These are phyloP conservation scores for Claviceps arundinis DNA, from an alignment of 2,329 filamentous ascomycete species.

Conservation along the genomic window DNA sequence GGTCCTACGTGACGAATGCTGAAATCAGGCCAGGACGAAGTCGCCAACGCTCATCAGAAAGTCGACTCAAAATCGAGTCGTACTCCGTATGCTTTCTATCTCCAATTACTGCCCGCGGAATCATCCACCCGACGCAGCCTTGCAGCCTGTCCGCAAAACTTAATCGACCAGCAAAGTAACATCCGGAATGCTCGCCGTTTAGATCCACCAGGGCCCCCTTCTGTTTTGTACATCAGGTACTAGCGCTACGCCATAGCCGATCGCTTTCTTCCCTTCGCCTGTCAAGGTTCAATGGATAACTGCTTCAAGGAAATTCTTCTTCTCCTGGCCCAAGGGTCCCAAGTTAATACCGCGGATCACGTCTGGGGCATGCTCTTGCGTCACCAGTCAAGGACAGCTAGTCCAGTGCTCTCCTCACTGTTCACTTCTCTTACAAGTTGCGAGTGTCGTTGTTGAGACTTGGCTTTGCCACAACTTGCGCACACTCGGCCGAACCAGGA, in stretches of 20 bases:
- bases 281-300: not conserved
- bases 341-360: too few relatives aligned
- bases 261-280: not conserved
- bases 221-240: not conserved
- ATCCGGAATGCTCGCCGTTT: slow-evolving; percentile 17
- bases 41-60: too few relatives aligned
- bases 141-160: slow-evolving; percentile 10
- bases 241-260: not conserved
- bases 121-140: slow-evolving; percentile 6
- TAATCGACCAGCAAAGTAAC: slow-evolving; percentile 13
- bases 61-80: not conserved
- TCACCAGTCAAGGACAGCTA: not conserved
- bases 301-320: not conserved
- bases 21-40: not conserved
- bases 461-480: not conserved
- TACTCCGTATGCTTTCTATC: not conserved
- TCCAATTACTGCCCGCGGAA: not conserved
- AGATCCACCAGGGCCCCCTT: slow-evolving; percentile 8
- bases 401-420: not conserved
- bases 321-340: not conserved
- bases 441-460: not conserved
- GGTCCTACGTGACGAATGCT: not conserved
- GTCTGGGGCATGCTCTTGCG: not conserved
- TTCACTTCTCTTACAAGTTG: not conserved
- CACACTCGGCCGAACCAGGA: slow-evolving; percentile 9